Conservation (phyloP, 2,329 filamentous ascomycete species). For the Pseudogymnoascus sp. region DNA sequence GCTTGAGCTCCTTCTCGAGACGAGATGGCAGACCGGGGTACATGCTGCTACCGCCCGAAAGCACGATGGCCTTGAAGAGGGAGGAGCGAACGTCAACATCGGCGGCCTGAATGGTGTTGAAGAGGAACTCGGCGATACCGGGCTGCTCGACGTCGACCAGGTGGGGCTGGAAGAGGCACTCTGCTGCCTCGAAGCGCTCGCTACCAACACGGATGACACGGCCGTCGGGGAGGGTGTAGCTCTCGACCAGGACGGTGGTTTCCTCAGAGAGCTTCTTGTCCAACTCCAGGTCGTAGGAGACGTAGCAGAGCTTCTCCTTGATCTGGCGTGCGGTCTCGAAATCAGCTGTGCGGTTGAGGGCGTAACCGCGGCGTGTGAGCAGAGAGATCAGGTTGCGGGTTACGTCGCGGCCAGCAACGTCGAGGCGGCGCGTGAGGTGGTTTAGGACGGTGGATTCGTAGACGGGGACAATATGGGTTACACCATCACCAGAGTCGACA, state of each 20-base stretch:
- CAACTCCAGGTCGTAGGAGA: slow-evolving; percentile 93
- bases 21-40: slow-evolving; percentile 92
- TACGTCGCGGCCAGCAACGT: slow-evolving; percentile 93
- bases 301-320: slow-evolving; percentile 99
- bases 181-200: slow-evolving; percentile 94
- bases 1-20: slow-evolving; percentile 97
- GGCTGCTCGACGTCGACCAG: slow-evolving; percentile 96
- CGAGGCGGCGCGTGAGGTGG: slow-evolving; percentile 86
- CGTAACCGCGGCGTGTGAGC: slow-evolving; percentile 86
- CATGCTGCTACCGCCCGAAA: slow-evolving; percentile 97
- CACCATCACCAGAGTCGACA: slow-evolving; percentile 94
- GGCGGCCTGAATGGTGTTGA: slow-evolving; percentile 95
- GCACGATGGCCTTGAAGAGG: slow-evolving; percentile 93
- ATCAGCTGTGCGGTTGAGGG: slow-evolving; percentile 94
- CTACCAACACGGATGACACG: slow-evolving; percentile 93
- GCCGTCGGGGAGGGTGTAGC: slow-evolving; percentile 93
- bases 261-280: slow-evolving; percentile 96
- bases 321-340: slow-evolving; percentile 99
- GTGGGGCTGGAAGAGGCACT: slow-evolving; percentile 97
- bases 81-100: slow-evolving; percentile 92
- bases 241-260: slow-evolving; percentile 93
- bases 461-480: slow-evolving; percentile 96
- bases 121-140: slow-evolving; percentile 92
- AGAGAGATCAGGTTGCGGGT: slow-evolving; percentile 97
- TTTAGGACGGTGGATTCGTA: slow-evolving; percentile 98